Base-by-base conservation (phyloP, 306 rosid species). In the Casuarina cunninghamiana region DNA sequence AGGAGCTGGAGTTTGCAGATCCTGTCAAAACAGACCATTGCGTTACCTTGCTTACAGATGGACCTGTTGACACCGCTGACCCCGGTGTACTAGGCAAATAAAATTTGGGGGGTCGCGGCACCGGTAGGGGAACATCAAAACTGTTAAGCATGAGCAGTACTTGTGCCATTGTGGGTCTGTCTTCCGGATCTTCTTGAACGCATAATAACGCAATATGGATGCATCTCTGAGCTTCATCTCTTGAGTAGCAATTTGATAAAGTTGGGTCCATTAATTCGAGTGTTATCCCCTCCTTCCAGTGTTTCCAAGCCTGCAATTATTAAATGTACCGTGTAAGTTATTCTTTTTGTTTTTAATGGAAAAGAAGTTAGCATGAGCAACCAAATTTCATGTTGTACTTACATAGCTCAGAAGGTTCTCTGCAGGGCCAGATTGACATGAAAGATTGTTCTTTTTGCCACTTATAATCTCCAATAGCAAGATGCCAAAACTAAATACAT, bases 151-250 rank as follows among this genome's bases (percentile, higher is more conserved):
- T 60, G 1, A 46, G 41, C 26, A 70, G 69, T 2, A 75, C 60
- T 0, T 69, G 50, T 10, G 51, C 48, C 74, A 76, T 61, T 2
- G 77, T 71, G 12, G 77, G 84, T 39, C 84, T 45, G 2, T 65
- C 10, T 2, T 0, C 37, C 37, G 15, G 21, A 39, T 75, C 72
- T 21, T 77, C 57, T 55, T 82, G 81, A 35, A 77, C 58, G 9
- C 79, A 73, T 3, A 67, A 9, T 57, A 77, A 19, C 7, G 72
- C 82, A 35, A 82, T 77, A 35, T 72, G 79, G 32, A 80, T 49
- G 57, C 79, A 84, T 73, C 79, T 84, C 17, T 77, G 17, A 13
- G 13, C 54, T 50, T 50, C 54, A 17, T 50, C 54, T 50, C 54
- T 50, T 13, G 69, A 16, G 10, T 39, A 63, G 10, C 75, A 74